phyloP scores from a whole-genome alignment of 306 rosid genomes.

The Canavalia ensiformis region DNA sequence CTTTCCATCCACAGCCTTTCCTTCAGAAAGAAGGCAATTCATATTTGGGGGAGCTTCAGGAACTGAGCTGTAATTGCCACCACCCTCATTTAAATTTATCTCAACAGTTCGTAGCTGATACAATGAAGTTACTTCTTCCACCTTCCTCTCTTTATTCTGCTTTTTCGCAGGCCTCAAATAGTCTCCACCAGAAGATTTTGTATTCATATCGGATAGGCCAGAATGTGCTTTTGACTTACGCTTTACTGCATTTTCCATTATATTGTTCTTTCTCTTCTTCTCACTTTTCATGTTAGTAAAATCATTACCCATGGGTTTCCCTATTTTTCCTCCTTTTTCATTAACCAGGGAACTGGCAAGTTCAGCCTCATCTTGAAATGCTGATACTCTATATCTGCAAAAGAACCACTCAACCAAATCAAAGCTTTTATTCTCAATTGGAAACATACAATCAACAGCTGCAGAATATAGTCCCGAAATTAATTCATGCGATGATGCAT shows the following conservation, averaged over 20 bases:
- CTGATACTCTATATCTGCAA: conserved; percentile 70
- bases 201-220: conserved; percentile 66
- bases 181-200: conserved; percentile 39
- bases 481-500: conserved; percentile 58
- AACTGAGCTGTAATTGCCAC: conserved; percentile 21
- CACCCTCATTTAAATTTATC: conserved; percentile 61
- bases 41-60: conserved; percentile 46
- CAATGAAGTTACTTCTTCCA: conserved; percentile 40
- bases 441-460: conserved; percentile 72
- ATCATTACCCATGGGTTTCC: conserved; percentile 29
- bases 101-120: conserved; percentile 49
- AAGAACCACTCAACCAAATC: conserved; percentile 76
- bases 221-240: conserved; percentile 68
- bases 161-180: conserved; percentile 26
- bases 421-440: conserved; percentile 53
- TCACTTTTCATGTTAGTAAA: conserved; percentile 34
- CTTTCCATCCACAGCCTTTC: conserved; percentile 52
- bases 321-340: conserved; percentile 46
- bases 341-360: conserved; percentile 45
- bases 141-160: conserved; percentile 42
- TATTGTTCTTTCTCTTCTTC: conserved; percentile 50
- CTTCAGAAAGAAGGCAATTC: conserved; percentile 50
- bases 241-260: conserved; percentile 47
- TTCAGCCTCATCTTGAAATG: conserved; percentile 68
- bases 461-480: conserved; percentile 73